A percentile compares a stretch with the other conserved stretches of the same genome.
Evolutionary conservation across 495 filamentous ascomycete genomes (phyloP).

Genomic region (Penicillium roqueforti): DNA sequence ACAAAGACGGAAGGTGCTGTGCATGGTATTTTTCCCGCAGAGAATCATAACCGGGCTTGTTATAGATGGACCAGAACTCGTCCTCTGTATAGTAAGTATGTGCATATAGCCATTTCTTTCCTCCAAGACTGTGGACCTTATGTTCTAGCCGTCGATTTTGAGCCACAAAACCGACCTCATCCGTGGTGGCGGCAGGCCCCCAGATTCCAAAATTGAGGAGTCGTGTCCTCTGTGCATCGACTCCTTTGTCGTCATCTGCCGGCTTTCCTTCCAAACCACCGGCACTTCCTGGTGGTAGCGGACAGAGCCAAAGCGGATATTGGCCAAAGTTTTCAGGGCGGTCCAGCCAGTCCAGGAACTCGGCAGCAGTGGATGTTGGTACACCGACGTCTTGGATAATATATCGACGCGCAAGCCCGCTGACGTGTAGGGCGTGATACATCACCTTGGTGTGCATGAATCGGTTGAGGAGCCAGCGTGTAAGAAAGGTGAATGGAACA

Average conservation of each 20-base stretch:
- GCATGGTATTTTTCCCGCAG: constrained; percentile 51
- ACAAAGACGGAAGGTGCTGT: constrained; percentile 44
- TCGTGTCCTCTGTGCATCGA: constrained; percentile 2
- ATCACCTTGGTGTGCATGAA: constrained; percentile 54
- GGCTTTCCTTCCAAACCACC: constrained; percentile 12
- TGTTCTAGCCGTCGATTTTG: constrained; percentile 63
- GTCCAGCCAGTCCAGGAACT: constrained; percentile 48
- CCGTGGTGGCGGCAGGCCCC: constrained; percentile 33
- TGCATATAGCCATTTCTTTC: constrained; percentile 59
- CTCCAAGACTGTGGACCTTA: constrained; percentile 60
- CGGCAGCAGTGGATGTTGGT: constrained; percentile 39
- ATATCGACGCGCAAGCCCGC: constrained; percentile 41
- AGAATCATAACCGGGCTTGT: constrained; percentile 43
- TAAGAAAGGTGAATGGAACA: constrained; percentile 51
- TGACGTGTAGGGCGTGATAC: constrained; percentile 53
- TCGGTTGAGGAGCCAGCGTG: constrained; percentile 48
- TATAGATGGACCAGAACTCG: constrained; percentile 54
- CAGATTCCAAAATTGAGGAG: constrained; percentile 57
- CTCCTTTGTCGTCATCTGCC: constrained; percentile 22
- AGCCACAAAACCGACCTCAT: constrained; percentile 37
- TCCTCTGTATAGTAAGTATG: constrained; percentile 51
- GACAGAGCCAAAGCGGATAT: constrained; percentile 60
- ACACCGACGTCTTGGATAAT: constrained; percentile 58
- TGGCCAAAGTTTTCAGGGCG: constrained; percentile 40
- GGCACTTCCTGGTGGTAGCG: constrained; percentile 18